A percentile compares a stretch with the other conserved stretches of the same genome.
Evolutionary conservation across 371 early-diverging fungal genomes (phyloP).

Genomic region (Mortierella sp.): DNA sequence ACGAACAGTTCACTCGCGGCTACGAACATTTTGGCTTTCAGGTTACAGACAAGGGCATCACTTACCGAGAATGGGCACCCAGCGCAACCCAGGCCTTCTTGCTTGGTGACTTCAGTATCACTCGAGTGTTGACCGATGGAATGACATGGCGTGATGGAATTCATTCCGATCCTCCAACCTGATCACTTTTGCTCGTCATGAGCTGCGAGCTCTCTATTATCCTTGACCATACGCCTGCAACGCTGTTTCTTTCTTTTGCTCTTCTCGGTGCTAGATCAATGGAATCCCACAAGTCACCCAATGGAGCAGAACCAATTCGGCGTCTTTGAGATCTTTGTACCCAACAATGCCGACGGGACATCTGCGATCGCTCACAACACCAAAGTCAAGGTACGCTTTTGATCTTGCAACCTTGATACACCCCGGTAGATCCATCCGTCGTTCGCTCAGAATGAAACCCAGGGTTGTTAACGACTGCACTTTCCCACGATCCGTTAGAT

Average conservation of each 20-base stretch:
- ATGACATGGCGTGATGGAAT: too few species aligned
- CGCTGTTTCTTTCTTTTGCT: neutral
- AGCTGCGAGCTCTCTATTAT: constrained; percentile 3
- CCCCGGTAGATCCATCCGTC: too few species aligned
- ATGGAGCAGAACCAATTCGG: constrained; percentile 86
- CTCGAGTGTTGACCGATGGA: neutral
- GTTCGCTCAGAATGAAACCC: too few species aligned
- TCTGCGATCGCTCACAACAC: constrained; percentile 85
- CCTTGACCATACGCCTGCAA: neutral
- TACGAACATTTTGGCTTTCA: constrained; percentile 87
- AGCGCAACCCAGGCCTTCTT: constrained; percentile 82
- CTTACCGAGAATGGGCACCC: constrained; percentile 97
- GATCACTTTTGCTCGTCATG: too few species aligned
- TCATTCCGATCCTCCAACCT: too few species aligned
- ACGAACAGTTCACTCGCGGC: constrained; percentile 83
- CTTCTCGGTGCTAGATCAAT: constrained; percentile 73
- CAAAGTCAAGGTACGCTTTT: constrained; percentile 81
- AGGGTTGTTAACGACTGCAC: too few species aligned
- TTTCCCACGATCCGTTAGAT: constrained; percentile 58
- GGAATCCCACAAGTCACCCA: constrained; percentile 79
- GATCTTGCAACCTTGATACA: too few species aligned
- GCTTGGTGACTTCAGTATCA: constrained; percentile 91
- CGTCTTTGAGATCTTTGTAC: constrained; percentile 79
- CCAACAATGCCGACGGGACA: constrained; percentile 67
- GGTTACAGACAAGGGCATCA: constrained; percentile 67